Base-by-base conservation (phyloP, 2,329 filamentous ascomycete genomes). In the Neurospora crassa region DNA sequence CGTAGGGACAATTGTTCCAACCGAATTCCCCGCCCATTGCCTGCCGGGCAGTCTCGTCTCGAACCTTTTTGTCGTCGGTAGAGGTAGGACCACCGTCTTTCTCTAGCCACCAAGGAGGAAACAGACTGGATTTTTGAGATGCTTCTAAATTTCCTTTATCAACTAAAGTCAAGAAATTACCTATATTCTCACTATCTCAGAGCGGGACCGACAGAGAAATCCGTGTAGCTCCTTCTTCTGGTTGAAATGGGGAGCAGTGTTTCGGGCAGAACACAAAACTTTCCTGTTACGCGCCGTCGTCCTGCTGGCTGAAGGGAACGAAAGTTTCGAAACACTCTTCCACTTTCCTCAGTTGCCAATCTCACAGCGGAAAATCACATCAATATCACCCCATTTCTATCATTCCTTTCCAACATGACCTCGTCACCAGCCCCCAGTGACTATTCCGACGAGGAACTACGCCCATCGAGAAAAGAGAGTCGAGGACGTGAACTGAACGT, bases 401-500 rank as follows among this genome's bases (percentile, higher is more conserved):
- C 12, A 53, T 34, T 18, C 8, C 11, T 34, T 10, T 18, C 14
- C 53, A 63, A 63, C n/a, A 47, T 40, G 68, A 41, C 42, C 14
- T 42, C 70, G 37, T 67, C 67, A 29, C 47, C 40, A 29, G 41
- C 8, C 14, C 71, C 24, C n/a, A 71, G 63, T 20, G 42, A 67
- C 14, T 43, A 41, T 53, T 70, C 34, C 41, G 53, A 67, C 43
- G 29, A 24, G 5, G 40, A 67, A 18, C 68, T 68, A 18, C 18
- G 41, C 1, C 37, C 29, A 29, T 42, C 20, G 47, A 53, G 16
- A 68, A 53, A 34, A 45, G 53, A 63, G 43, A 24, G 24, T 12
- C 72, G 73, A n/a, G 69, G 74, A 8, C 72, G 75, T 68, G 76
- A 78, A 67, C 84, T 86, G 53, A 92, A 85, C 24, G 80, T 94